Conservation (phyloP, 2,329 filamentous ascomycete genomes). For the Fusarium nygamai region DNA sequence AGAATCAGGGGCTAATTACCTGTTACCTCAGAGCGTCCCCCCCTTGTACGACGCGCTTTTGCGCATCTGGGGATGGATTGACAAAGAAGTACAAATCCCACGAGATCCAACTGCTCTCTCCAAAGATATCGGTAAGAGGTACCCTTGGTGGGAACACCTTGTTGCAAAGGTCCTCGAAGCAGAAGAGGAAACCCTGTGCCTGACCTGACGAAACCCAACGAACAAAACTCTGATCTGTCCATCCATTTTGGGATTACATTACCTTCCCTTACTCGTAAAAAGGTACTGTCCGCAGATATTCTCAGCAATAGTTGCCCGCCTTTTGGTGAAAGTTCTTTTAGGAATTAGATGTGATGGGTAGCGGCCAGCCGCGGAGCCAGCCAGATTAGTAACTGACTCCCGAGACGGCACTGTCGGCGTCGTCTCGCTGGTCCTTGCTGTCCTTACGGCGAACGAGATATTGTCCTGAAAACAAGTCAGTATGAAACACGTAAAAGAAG, state of each 20-base stretch:
- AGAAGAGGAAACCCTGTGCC: conserved; percentile 51
- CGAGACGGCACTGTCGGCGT: conserved; percentile 52
- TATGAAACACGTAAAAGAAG: conserved; percentile 20
- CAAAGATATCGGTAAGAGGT: conserved; percentile 43
- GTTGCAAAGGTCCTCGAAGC: conserved; percentile 46
- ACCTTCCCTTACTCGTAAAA: not conserved
- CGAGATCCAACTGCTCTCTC: conserved; percentile 22
- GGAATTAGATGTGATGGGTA: conserved; percentile 18
- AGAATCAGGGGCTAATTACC: conserved; percentile 34
- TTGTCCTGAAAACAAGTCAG: conserved; percentile 46
- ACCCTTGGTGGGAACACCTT: conserved; percentile 54
- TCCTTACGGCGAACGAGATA: conserved; percentile 50
- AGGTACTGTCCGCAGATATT: conserved; percentile 29
- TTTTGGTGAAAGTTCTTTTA: conserved; percentile 38
- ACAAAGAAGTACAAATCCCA: conserved; percentile 38
- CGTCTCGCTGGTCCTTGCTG: conserved; percentile 45
- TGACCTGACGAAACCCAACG: conserved; percentile 46
- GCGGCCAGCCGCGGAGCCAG: conserved; percentile 8
- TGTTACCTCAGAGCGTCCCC: conserved; percentile 50
- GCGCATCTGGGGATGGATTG: conserved; percentile 51
- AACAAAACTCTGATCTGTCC: conserved; percentile 15
- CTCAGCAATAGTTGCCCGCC: conserved; percentile 42
- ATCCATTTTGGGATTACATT: conserved; percentile 22
- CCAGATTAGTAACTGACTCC: conserved; percentile 39
- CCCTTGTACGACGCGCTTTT: conserved; percentile 49